Base-by-base conservation (phyloP, 345 rosid genomes). In the Salix exigua region DNA sequence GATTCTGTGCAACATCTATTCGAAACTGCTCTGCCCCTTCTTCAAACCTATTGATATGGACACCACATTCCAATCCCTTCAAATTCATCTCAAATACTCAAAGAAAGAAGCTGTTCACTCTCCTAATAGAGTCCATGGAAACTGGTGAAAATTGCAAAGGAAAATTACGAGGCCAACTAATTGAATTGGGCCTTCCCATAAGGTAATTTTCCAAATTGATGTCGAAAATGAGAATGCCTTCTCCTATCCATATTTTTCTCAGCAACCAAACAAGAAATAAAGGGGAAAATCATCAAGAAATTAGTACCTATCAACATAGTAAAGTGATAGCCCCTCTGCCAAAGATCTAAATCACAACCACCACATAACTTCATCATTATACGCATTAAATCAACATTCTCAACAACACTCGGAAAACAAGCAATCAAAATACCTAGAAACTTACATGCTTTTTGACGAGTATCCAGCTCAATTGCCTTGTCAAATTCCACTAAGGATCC, bases 11-110 rank as follows among this genome's bases (percentile, higher is more conserved):
- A 87, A 95, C 99, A 88, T 92, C 97, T 68, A 90, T n/a, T 35
- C 93, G 79, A 68, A 95, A 94, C 89, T 94, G 98, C 81, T 91
- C 89, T 18, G 97, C 97, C 18, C 93, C 98, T 80, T 90, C 94
- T 89, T 92, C 89, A 75, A 87, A 92, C 80, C 98, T 94, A 83
- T 72, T 40, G 4, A 78, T 50, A 63, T n/a, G 18, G 13, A 37
- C 26, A 78, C 19, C 67, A 46, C 64, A 17, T 7, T 66, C 65
- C 77, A 83, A 71, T 37, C 35, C 68, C 76, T 71, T 66, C 61
- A 70, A 31, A 53, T 23, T 35, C 14, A 35, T 21, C 30, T 17
- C 13, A 58, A 51, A 35, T 68, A 4, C 6, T 18, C 30, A 35
- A n/a, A 18, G 44, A 38, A 66, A 74, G 33, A 23, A 28, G 28